These are phyloP conservation scores for Gastrolobium villosum DNA, from an alignment of 306 rosid genomes.

Conservation along the genomic window DNA sequence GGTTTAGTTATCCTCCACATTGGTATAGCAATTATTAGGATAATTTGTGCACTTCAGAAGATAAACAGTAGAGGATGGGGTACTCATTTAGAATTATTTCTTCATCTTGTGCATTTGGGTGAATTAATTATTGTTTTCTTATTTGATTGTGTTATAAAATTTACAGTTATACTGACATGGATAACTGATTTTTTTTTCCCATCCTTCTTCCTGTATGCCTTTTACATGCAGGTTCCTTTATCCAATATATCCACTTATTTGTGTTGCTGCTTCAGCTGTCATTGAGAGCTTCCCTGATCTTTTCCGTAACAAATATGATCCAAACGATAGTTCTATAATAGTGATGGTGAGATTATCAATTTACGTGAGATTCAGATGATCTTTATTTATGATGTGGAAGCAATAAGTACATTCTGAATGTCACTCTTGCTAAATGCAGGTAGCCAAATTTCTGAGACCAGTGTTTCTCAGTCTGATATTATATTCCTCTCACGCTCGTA, in stretches of 20 bases:
- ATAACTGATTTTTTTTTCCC: neutral
- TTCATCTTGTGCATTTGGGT: conserved; percentile 25
- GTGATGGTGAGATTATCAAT: conserved; percentile 64
- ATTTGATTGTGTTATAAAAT: conserved; percentile 7
- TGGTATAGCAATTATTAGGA: conserved; percentile 6
- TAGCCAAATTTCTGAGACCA: conserved; percentile 83
- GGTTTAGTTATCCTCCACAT: neutral
- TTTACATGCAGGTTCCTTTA: conserved; percentile 86
- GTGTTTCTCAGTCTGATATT: conserved; percentile 81
- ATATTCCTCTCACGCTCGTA: conserved; percentile 91
- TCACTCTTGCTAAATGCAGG: conserved; percentile 58
- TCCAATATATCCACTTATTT: conserved; percentile 95
- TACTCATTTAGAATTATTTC: conserved; percentile 27
- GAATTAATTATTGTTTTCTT: conserved; percentile 11
- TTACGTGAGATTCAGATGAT: conserved; percentile 29
- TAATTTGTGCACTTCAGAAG: conserved; percentile 10
- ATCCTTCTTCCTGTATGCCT: conserved; percentile 16
- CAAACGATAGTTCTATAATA: conserved; percentile 49
- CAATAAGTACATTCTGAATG: conserved; percentile 30
- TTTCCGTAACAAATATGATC: conserved; percentile 74
- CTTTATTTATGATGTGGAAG: conserved; percentile 17
- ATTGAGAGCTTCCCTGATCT: conserved; percentile 96
- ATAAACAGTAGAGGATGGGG: conserved; percentile 1
- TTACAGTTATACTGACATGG: neutral
- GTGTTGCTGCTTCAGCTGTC: conserved; percentile 97